A percentile compares a stretch with the other conserved stretches of the same genome.
Evolutionary conservation across 176 grass and related monocot species (phyloP).

Genomic region (Bolboschoenus planiculmis): DNA sequence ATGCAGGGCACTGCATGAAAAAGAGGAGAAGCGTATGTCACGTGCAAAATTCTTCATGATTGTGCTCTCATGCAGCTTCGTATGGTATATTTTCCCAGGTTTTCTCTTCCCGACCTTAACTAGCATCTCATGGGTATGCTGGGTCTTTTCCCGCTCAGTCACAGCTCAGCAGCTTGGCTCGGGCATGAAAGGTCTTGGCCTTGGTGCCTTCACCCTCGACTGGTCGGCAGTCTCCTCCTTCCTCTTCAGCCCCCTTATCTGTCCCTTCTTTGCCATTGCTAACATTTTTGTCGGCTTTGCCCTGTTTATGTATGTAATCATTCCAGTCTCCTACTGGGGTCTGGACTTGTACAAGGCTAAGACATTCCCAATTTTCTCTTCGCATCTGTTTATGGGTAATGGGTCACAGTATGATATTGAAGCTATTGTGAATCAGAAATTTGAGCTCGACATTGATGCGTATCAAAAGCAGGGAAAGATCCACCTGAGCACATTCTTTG

Average conservation of each 20-base stretch:
- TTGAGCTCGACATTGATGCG: conserved; percentile 53
- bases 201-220: conserved; percentile 75
- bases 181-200: conserved; percentile 55
- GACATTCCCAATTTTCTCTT: conserved; percentile 71
- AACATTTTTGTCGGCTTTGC: conserved; percentile 61
- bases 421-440: conserved; percentile 65
- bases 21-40: conserved; percentile 51
- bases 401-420: conserved; percentile 54
- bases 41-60: conserved; percentile 85
- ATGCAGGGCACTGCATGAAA: conserved; percentile 71
- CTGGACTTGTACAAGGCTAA: conserved; percentile 54
- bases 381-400: conserved; percentile 39
- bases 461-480: conserved; percentile 59
- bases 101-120: conserved; percentile 62
- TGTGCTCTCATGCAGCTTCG: conserved; percentile 63
- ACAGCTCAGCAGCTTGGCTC: conserved; percentile 86
- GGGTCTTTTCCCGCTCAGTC: conserved; percentile 54
- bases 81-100: conserved; percentile 70
- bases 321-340: conserved; percentile 53
- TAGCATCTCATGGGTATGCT: conserved; percentile 89
- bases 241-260: conserved; percentile 59
- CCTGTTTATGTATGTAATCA: conserved; percentile 46
- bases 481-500: conserved; percentile 73
- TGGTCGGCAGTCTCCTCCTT: conserved; percentile 62
- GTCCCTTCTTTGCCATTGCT: conserved; percentile 71